Evolutionary conservation across 2,329 filamentous ascomycete species (phyloP).

Genomic region (Sclerotinia glacialis): DNA sequence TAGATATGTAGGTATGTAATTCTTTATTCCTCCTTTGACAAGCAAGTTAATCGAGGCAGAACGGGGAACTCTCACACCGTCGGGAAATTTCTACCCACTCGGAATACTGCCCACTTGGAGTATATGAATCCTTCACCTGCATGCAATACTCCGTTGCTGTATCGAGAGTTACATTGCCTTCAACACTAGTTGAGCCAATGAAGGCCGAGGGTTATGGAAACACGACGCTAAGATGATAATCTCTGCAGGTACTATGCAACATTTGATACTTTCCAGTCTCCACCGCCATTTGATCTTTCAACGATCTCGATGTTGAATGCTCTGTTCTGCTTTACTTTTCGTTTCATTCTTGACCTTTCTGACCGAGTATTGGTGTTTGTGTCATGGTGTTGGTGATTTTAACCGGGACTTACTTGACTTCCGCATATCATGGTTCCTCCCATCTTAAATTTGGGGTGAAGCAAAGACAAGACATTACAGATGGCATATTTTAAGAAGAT

Average conservation of each 20-base stretch:
- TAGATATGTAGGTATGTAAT: not conserved
- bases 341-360: not conserved
- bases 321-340: not conserved
- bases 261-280: not conserved
- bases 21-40: not conserved
- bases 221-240: not conserved
- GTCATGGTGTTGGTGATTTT: not conserved
- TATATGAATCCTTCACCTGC: not conserved
- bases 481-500: too few species aligned
- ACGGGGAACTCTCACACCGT: not conserved
- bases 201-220: not conserved
- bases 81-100: not conserved
- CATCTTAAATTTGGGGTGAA: too few species aligned
- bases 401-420: not conserved
- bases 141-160: not conserved
- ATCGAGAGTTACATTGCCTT: not conserved
- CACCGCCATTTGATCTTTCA: constrained; percentile 10
- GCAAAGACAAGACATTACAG: too few species aligned
- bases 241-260: constrained; percentile 17
- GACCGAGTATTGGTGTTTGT: not conserved
- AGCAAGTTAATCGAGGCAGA: not conserved
- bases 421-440: not conserved
- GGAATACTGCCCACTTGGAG: not conserved
- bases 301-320: not conserved
- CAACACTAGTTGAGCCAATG: constrained; percentile 1